phyloP scores from a whole-genome alignment of 305 asterid species.

The Euphrasia arctica region DNA sequence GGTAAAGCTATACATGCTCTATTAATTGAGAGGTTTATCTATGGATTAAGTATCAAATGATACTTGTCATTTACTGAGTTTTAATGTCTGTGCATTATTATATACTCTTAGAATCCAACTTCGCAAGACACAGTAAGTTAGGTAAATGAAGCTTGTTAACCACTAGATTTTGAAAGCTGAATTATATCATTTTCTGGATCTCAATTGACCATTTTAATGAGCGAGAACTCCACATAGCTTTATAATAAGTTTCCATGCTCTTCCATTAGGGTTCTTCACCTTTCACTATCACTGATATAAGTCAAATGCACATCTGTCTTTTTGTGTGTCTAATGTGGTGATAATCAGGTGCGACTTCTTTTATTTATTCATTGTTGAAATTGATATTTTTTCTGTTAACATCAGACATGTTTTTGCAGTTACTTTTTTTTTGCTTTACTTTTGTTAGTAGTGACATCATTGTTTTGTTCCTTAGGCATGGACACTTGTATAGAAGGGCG shows the following conservation, averaged over 20 bases:
- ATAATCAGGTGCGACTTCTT: not conserved
- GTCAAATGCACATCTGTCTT: conserved; percentile 13
- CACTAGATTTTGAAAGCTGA: conserved; percentile 16
- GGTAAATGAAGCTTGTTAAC: conserved; percentile 21
- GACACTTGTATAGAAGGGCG: not conserved
- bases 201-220: conserved; percentile 12
- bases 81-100: conserved; percentile 10
- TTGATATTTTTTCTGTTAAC: not conserved
- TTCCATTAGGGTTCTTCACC: not conserved
- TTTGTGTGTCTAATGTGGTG: not conserved
- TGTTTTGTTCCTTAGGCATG: not conserved
- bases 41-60: conserved; percentile 16
- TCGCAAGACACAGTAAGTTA: conserved; percentile 11
- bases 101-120: conserved; percentile 10
- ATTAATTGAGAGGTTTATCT: conserved; percentile 16
- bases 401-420: not conserved
- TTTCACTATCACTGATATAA: conserved; percentile 1
- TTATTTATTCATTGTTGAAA: not conserved
- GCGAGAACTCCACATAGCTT: not conserved
- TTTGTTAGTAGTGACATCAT: not conserved
- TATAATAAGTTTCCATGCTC: too few relatives aligned
- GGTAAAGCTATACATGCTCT: conserved; percentile 38
- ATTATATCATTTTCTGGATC: conserved; percentile 17
- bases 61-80: conserved; percentile 9
- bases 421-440: not conserved